Base-by-base conservation (phyloP, 106 monocot species). In the Dioscorea alata region DNA sequence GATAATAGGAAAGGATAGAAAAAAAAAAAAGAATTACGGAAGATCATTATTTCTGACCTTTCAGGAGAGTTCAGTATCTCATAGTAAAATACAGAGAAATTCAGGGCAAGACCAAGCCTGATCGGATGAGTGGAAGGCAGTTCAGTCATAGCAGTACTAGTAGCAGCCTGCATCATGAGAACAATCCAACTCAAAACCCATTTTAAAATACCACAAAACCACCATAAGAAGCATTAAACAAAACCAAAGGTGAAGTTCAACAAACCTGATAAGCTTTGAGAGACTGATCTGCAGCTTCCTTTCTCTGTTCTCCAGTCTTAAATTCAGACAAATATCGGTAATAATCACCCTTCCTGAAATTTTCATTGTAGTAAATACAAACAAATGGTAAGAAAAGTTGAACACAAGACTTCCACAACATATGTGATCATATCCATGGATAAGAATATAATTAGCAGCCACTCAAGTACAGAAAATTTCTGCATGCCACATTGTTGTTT, bases 31-130 rank as follows among this genome's bases (percentile, higher is more conserved):
- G 42, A 10, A 42, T 10, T 3, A 42, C 42, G 6, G 6, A 42
- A 42, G 42, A 42, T 42, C 42, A 42, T 10, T 54, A 5, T 3
- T 54, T 54, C 54, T 13, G 24, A 88, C 88, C 88, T 88, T 56
- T 81, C 84, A 42, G 78, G 69, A 58, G 70, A 88, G 49, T 81
- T 75, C 68, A 88, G 33, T 61, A 88, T 84, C 78, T 88, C 88
- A 75, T 88, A 88, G 68, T 84, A 84, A 49, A 84, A 79, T 28
- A 88, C 84, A 50, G 88, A 88, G 61, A 88, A 76, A 71, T 88
- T 88, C 16, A 88, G 70, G 0, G 80, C 87, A 32, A 88, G 76
- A 48, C 83, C 83, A 34, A 88, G 79, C 48, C 88, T 71, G 17
- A 88, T 64, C 21, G 84, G 80, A 63, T 88, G 77, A 59, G 73